These are phyloP conservation scores for Talaromyces piceae DNA, from an alignment of 2,329 filamentous ascomycete genomes.

Conservation along the genomic window DNA sequence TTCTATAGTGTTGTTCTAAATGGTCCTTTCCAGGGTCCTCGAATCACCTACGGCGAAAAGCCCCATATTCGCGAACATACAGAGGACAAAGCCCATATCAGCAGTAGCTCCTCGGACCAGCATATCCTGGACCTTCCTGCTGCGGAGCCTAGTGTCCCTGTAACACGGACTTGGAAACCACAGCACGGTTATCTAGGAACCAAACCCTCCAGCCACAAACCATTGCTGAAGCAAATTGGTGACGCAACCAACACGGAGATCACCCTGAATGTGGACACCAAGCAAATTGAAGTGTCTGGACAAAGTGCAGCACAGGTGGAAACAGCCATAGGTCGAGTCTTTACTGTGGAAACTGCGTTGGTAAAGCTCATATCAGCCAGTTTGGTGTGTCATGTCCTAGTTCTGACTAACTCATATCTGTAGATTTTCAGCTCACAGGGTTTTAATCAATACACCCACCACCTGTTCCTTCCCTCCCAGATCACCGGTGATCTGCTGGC, in stretches of 20 bases:
- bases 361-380: slow-evolving; percentile 13
- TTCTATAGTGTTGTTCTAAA: background rate
- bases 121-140: background rate
- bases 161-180: background rate
- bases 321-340: slow-evolving; percentile 21
- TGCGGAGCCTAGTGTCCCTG: background rate
- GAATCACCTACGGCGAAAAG: background rate
- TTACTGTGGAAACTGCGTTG: slow-evolving; percentile 20
- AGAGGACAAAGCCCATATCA: background rate
- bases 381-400: background rate
- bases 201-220: slow-evolving; percentile 15
- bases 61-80: background rate
- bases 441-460: background rate
- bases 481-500: background rate
- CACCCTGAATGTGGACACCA: slow-evolving; percentile 14
- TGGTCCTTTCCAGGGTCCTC: background rate
- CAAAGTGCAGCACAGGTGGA: slow-evolving; percentile 18
- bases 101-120: background rate
- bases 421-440: background rate
- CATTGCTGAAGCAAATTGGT: slow-evolving; percentile 18
- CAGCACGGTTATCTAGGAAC: slow-evolving; percentile 17
- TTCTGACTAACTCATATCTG: background rate
- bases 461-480: background rate
- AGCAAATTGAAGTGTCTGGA: slow-evolving; percentile 21
- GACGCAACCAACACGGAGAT: slow-evolving; percentile 22